Evolutionary conservation across 2,329 filamentous ascomycete species (phyloP), one percentile per base, ranked within the genome.

Genomic region (Calcarisporium arbuscula): DNA sequence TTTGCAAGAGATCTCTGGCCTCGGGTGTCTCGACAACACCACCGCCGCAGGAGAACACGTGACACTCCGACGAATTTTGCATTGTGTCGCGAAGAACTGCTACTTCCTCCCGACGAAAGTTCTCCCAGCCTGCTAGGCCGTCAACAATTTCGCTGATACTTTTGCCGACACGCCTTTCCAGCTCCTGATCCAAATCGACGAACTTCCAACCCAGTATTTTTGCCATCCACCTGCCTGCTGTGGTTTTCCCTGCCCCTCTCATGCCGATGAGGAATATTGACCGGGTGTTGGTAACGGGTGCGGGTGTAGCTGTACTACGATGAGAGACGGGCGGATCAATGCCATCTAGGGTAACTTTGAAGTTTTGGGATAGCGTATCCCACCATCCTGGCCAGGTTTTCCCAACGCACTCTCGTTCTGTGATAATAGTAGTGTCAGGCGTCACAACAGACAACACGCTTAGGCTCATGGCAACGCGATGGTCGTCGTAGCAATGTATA

Each of bases 351-450:
- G 72, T 62, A 19, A 85, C 84, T 21, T 79, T 71, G 66, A 95
- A 98, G 11, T 77, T 74, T 46, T 84, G 78, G 16, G 81, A 80
- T 36, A 96, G 64, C 14, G 81, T 78, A 58, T 98, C 92, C 92
- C 92, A 98, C 87, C 92, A 98, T 8, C 90, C 92, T 1, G 92
- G 92, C 92, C 92, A 98, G 3, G 92, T 98, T 70, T 98, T 98
- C 26, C 85, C 89, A 4, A 87, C 85, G 56, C 92, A 98, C 51
- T 95, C 88, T 40, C 88, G 83, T 57, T 98, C 92, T 3, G 85
- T 73, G 33, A 98, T 79, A 12, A 94, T 62, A 0, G 87, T 82
- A 1, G 85, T 74, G 7, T 75, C 61, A 2, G 85, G 81, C 1
- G 83, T 74, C 19, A 82, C 75, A 14, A 86, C 65, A 10, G 87